Conservation (phyloP, 441 rosid species). For the Croton laevigatus region DNA sequence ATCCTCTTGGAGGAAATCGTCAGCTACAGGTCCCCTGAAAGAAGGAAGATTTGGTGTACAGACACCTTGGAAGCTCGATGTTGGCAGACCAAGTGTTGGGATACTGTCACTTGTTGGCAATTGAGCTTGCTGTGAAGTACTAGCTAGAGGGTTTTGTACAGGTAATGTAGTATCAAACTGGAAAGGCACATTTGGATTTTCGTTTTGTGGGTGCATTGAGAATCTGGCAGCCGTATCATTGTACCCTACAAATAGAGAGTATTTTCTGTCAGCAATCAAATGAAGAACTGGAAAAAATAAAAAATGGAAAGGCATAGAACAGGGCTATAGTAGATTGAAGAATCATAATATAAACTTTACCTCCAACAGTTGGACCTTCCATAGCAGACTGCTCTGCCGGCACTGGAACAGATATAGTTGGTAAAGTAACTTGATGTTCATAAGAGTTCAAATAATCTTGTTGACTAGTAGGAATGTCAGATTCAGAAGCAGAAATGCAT, state of each 20-base stretch:
- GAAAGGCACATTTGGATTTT: conserved; percentile 41
- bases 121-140: conserved; percentile 38
- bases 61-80: conserved; percentile 39
- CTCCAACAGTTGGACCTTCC: conserved; percentile 54
- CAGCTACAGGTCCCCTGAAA: conserved; percentile 37
- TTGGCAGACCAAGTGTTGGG: conserved; percentile 43
- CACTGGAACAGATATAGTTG: conserved; percentile 42
- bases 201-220: conserved; percentile 49
- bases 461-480: conserved; percentile 31
- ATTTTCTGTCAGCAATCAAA: conserved; percentile 12
- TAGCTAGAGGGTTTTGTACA: conserved; percentile 41
- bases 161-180: conserved; percentile 46
- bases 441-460: conserved; percentile 46
- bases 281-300: not conserved
- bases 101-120: conserved; percentile 37
- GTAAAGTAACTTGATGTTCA: conserved; percentile 43
- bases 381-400: conserved; percentile 55
- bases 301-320: conserved; percentile 2
- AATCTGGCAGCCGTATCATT: conserved; percentile 40
- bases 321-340: not conserved
- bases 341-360: conserved; percentile 29
- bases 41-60: conserved; percentile 38
- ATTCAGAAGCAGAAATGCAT: conserved; percentile 33
- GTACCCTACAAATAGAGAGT: conserved; percentile 46
- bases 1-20: conserved; percentile 70